Percentiles rank a stretch among this genome's conserved stretches.
Conservation (phyloP, 75 land plant species). For the Picea sitchensis region DNA sequence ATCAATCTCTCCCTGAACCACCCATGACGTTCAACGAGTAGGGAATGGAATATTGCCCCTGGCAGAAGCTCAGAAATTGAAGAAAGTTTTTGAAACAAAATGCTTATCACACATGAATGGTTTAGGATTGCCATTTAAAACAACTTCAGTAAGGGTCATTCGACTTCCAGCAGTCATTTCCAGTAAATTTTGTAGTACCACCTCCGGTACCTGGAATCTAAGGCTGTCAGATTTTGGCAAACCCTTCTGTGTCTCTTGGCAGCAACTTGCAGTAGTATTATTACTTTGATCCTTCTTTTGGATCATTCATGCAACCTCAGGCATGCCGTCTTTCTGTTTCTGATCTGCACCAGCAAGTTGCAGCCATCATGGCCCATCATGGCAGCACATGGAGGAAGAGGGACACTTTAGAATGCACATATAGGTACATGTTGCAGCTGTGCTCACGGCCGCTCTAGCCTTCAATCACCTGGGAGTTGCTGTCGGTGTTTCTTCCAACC, state of each 20-base stretch:
- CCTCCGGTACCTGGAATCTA: conserved; percentile 1
- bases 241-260: conserved; percentile 7
- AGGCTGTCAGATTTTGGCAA: conserved; percentile 10
- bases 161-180: conserved; percentile 7
- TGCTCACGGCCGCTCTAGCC: conserved; percentile 10
- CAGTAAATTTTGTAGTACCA: conserved; percentile 1
- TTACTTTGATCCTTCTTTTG: conserved; percentile 14
- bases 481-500: background rate
- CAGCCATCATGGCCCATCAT: conserved; percentile 4
- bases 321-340: background rate
- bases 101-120: conserved; percentile 2
- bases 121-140: conserved; percentile 4
- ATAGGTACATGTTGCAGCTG: conserved; percentile 16
- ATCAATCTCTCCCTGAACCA: background rate
- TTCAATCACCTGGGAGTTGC: background rate
- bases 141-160: background rate
- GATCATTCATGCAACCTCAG: conserved; percentile 13
- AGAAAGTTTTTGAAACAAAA: background rate
- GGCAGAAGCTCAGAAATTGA: background rate
- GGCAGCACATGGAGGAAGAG: conserved; percentile 16
- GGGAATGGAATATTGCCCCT: background rate
- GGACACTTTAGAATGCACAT: conserved; percentile 12
- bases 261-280: conserved; percentile 19
- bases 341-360: conserved; percentile 9
- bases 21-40: background rate